Conservation (phyloP, 2,329 filamentous ascomycete genomes). For the Cercospora berteroae region DNA sequence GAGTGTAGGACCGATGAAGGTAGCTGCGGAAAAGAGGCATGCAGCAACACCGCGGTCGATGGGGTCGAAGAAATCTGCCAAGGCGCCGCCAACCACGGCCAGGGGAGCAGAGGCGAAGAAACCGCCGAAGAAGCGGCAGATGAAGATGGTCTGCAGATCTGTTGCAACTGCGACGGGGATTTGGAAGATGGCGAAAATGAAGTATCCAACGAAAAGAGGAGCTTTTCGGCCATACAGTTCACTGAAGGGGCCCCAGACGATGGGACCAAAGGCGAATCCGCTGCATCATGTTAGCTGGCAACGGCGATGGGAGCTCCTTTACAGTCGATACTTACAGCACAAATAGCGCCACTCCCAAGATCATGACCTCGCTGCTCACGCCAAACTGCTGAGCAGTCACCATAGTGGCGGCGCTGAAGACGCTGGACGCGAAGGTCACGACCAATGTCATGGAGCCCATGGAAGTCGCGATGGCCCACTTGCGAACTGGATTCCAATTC, state of each 20-base stretch:
- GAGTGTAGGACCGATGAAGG: conserved; percentile 31
- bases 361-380: conserved; percentile 29
- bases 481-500: conserved; percentile 22
- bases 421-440: conserved; percentile 56
- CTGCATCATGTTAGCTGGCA: neutral
- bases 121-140: conserved; percentile 56
- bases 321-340: conserved; percentile 22
- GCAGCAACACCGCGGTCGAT: conserved; percentile 32
- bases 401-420: conserved; percentile 23
- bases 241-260: conserved; percentile 36
- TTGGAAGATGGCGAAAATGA: conserved; percentile 54
- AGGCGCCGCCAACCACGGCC: conserved; percentile 45
- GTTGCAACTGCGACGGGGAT: conserved; percentile 55
- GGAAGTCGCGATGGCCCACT: conserved; percentile 30
- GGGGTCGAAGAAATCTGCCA: conserved; percentile 31
- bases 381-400: conserved; percentile 26
- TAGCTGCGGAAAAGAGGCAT: conserved; percentile 27
- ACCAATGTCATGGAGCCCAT: conserved; percentile 31
- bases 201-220: conserved; percentile 36
- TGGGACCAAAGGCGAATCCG: conserved; percentile 26
- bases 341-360: conserved; percentile 28
- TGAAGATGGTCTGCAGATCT: conserved; percentile 55
- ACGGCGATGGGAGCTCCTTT: neutral
- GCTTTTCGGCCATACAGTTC: conserved; percentile 56
- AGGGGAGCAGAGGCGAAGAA: conserved; percentile 53